Conservation (phyloP, 148 eudicot species). For the Silene latifolia region DNA sequence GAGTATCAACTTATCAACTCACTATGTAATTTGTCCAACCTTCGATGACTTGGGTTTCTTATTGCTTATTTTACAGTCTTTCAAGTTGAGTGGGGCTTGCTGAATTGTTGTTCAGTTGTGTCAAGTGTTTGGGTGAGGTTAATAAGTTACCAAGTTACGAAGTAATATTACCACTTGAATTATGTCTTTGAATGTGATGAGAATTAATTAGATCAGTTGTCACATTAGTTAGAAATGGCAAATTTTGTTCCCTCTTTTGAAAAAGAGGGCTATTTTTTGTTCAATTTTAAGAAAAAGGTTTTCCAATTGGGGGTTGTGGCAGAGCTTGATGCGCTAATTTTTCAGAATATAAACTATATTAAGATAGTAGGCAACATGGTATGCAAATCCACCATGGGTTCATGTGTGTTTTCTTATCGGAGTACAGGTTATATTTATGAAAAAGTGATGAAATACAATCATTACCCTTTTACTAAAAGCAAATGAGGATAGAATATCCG, state of each 20-base stretch:
- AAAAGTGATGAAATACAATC: too few species aligned
- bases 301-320: neutral
- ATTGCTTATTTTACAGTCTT: neutral
- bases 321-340: neutral
- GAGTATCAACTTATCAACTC: constrained; percentile 2
- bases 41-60: neutral
- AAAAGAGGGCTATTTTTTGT: neutral
- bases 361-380: neutral
- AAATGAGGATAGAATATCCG: too few species aligned
- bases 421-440: too few species aligned
- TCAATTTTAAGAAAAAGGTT: neutral
- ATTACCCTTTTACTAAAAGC: too few species aligned
- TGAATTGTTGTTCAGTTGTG: neutral
- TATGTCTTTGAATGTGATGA: neutral
- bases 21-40: neutral
- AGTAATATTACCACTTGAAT: neutral
- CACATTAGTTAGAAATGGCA: neutral
- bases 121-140: neutral
- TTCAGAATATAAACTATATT: neutral
- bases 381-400: neutral
- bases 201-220: neutral
- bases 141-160: neutral
- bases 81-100: neutral
- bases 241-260: neutral
- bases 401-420: neutral